These are phyloP conservation scores for Chloris gayana DNA, from an alignment of 176 grass and related monocot genomes.

Conservation along the genomic window DNA sequence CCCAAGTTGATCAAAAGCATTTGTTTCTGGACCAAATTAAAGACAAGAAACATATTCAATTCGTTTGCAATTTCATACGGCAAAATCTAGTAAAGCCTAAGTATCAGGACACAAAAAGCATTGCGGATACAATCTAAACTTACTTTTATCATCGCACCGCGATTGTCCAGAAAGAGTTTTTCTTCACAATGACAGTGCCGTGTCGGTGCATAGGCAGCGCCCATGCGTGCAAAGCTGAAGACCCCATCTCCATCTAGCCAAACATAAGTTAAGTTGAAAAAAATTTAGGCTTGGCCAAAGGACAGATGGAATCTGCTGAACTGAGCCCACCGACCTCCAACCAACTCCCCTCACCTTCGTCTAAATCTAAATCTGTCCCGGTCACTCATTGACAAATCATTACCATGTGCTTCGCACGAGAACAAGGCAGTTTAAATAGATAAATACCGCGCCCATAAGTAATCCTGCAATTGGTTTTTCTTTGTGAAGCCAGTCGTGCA, in stretches of 20 bases:
- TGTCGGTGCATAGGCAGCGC: neutral
- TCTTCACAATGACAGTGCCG: neutral
- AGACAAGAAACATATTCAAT: too few species aligned
- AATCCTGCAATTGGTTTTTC: neutral
- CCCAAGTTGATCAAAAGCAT: too few species aligned
- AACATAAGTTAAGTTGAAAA: neutral
- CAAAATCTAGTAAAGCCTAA: too few species aligned
- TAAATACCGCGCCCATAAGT: neutral
- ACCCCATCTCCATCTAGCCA: neutral
- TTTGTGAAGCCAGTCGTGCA: neutral
- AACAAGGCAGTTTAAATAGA: neutral
- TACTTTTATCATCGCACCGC: neutral
- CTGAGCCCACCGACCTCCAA: slow-evolving; percentile 31
- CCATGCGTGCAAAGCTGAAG: neutral
- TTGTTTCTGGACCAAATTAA: too few species aligned
- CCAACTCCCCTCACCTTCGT: slow-evolving; percentile 4
- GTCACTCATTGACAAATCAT: slow-evolving; percentile 26
- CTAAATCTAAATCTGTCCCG: neutral
- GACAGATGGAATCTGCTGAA: slow-evolving; percentile 18
- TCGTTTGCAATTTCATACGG: too few species aligned
- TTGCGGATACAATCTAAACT: neutral
- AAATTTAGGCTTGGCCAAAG: neutral
- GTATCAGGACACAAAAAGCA: neutral
- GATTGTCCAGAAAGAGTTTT: neutral
- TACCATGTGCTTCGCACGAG: slow-evolving; percentile 4